Base-by-base conservation (phyloP, 2,329 filamentous ascomycete genomes). In the Diaporthe capsici region DNA sequence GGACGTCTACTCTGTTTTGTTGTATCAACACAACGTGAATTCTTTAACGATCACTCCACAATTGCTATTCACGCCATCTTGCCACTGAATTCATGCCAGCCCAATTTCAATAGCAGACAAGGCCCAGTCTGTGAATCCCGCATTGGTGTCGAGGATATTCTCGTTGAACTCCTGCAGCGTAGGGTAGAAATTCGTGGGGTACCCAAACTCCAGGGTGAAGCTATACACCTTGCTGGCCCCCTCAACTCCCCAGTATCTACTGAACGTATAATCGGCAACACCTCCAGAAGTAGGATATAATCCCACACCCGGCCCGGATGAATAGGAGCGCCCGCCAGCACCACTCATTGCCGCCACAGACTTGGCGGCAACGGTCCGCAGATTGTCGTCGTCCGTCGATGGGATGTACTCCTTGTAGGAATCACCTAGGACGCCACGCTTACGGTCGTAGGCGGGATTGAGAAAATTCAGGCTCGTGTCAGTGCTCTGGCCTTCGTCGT, bases 171-270 rank as follows among this genome's bases (percentile, higher is more conserved):
- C 60, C 7, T 65, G 60, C n/a, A 44, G 25, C 3, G 60, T 65
- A 31, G 39, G 39, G 13, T 65, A 65, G 39, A 65, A 65, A 47
- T 65, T 65, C 8, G 60, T 47, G 3, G 60, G 60, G 37, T 65
- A 65, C 39, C 60, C 60, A 65, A 65, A 65, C 25, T 65, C 60
- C 25, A 65, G 25, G 15, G 60, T 65, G 39, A 65, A 65, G 60
- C 60, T 65, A 1, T 65, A 65, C 0, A 65, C 60, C 60, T 65
- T 65, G 60, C 47, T 65, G 15, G 60, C 60, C n/a, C 60, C 60
- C 39, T 65, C 60, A 17, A 65, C 10, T 13, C 60, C 60, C 60
- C 60, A 47, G 6, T 65, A 65, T 31, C 60, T 65, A 12, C 60
- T 65, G 39, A 65, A 65, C 8, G 60, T 65, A 9, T 65, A 65